Percentiles rank a stretch among this genome's conserved stretches.
These are phyloP conservation scores for Gynochthodes officinalis DNA, from an alignment of 257 asterid species.

Conservation along the genomic window DNA sequence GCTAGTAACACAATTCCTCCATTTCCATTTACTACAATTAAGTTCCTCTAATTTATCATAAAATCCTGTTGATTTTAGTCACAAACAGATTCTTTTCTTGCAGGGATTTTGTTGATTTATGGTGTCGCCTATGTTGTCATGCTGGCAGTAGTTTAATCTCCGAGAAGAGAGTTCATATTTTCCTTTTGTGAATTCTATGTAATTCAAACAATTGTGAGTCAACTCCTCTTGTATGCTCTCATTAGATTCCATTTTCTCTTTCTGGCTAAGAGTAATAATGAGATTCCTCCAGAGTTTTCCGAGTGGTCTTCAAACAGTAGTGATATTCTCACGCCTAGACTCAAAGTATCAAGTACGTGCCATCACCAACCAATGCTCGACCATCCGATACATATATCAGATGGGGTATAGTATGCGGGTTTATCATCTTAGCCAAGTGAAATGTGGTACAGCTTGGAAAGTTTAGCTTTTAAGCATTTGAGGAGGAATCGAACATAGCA, in stretches of 20 bases:
- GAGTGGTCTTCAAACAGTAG: background rate
- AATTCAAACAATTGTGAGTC: conserved; percentile 3
- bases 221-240: conserved; percentile 4
- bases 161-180: background rate
- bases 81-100: conserved; percentile 13
- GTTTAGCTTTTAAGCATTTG: conserved; percentile 18
- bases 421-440: conserved; percentile 11
- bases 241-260: background rate
- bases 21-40: no score
- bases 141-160: conserved; percentile 34
- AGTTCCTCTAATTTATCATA: background rate
- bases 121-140: conserved; percentile 32
- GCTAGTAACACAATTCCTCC: background rate
- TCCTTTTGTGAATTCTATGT: conserved; percentile 18
- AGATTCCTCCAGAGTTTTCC: background rate
- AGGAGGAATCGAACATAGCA: conserved; percentile 33
- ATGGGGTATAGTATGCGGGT: conserved; percentile 4
- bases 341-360: background rate
- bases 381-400: conserved; percentile 25
- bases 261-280: background rate
- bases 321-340: background rate
- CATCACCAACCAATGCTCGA: background rate
- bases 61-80: background rate
- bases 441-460: conserved; percentile 35
- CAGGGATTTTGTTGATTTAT: conserved; percentile 39